These are phyloP conservation scores for Aspergillus sp. DNA, from an alignment of 2,329 filamentous ascomycete species.

Conservation along the genomic window DNA sequence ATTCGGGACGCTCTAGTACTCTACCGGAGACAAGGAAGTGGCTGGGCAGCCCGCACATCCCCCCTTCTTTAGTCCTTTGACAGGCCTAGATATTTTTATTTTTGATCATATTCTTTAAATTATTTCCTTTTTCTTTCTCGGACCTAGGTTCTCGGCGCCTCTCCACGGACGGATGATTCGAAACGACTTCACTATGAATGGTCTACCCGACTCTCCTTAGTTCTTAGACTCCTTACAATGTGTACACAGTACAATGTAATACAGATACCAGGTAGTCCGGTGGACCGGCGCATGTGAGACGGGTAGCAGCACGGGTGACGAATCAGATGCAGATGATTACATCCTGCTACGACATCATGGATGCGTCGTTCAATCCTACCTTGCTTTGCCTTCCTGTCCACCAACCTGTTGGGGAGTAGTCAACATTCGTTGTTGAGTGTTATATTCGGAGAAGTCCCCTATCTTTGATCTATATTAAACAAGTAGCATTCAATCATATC, in stretches of 20 bases:
- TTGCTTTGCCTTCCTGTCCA: no score
- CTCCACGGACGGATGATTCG: background rate
- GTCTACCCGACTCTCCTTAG: background rate
- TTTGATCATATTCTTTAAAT: no score
- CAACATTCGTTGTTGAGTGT: background rate
- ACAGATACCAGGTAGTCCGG: conserved; percentile 2
- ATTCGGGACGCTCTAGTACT: conserved; percentile 19
- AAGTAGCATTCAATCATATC: no score
- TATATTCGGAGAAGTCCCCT: no score
- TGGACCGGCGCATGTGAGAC: conserved; percentile 22
- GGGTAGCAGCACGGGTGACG: conserved; percentile 8
- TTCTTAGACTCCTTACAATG: no score
- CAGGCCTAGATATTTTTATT: background rate
- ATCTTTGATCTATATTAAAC: no score
- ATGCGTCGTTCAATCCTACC: conserved; percentile 1
- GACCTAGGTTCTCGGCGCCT: background rate
- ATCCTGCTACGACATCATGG: conserved; percentile 15
- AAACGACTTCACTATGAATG: background rate
- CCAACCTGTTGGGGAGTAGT: no score
- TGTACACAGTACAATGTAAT: background rate
- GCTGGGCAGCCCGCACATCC: conserved; percentile 14
- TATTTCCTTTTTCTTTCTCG: background rate
- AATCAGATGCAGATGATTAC: conserved; percentile 24
- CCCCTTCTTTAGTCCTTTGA: background rate
- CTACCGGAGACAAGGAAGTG: conserved; percentile 30